Conservation (phyloP, 371 early-diverging fungal species). For the Zychaea mexicana region DNA sequence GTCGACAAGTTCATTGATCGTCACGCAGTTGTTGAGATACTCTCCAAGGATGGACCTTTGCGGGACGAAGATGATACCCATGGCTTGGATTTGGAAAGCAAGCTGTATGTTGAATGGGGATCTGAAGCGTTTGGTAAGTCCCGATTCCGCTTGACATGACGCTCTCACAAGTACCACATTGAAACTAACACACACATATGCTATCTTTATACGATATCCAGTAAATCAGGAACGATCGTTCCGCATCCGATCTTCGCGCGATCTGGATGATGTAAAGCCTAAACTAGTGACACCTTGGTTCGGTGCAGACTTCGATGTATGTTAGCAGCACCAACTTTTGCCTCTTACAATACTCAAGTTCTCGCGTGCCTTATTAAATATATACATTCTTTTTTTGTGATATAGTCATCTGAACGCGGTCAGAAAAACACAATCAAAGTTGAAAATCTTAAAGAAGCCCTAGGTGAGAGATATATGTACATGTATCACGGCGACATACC, state of each 20-base stretch:
- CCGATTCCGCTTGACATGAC: not conserved
- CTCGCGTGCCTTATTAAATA: not conserved
- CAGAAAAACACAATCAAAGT: conserved; percentile 42
- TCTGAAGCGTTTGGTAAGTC: conserved; percentile 34
- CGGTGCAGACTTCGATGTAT: conserved; percentile 29
- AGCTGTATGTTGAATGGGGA: conserved; percentile 45
- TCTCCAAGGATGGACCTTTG: conserved; percentile 44
- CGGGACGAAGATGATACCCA: conserved; percentile 49
- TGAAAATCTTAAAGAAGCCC: conserved; percentile 52
- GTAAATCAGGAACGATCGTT: conserved; percentile 41
- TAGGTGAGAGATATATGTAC: conserved; percentile 21
- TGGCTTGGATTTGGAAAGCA: conserved; percentile 46
- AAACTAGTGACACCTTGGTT: conserved; percentile 45
- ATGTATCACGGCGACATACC: too few relatives aligned
- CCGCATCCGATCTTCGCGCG: conserved; percentile 50
- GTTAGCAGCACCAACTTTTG: too few relatives aligned
- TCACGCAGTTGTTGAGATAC: conserved; percentile 34
- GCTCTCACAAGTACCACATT: not conserved
- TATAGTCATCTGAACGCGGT: conserved; percentile 24
- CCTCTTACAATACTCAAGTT: too few relatives aligned
- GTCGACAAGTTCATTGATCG: conserved; percentile 35
- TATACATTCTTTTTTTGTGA: too few relatives aligned
- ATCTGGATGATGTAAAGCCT: conserved; percentile 48
- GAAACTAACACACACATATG: too few relatives aligned
- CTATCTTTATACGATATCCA: not conserved